Evolutionary conservation across 148 eudicot species (phyloP), one percentile per base, ranked within the genome.

Genomic region (Nepenthes gracilis): DNA sequence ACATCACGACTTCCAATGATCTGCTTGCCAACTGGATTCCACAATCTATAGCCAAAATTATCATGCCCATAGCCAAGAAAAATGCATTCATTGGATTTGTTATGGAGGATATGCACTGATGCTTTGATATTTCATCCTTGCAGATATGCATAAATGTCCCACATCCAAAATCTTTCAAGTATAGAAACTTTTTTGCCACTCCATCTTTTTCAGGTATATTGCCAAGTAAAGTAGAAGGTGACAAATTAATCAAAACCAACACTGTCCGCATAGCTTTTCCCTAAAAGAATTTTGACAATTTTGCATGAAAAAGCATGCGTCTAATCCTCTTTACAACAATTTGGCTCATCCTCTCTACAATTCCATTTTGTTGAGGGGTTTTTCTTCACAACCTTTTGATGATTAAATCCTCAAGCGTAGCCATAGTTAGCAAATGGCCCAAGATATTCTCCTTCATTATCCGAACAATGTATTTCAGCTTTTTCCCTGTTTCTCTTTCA

Each of bases 1-100:
- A 59, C 61, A 60, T 71, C 74, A 2, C 69, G 15, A 15, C 60
- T 71, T 43, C 60, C 7, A 0, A 64, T 8, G 10, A 64, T 5
- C n/a, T 59, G 64, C 43, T 60, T 65, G 1, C 13, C 5, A 12
- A 59, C 54, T 13, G 49, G 69, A 43, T 64, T 55, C 52, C 35
- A 71, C 1, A 71, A 33, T 36, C 34, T 53, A 5, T 71, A 59
- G 12, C 68, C 68, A 57, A 37, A 59, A 7, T 40, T 33, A 12
- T 59, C 62, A 59, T 59, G 6, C 1, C 49, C 49, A 59, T 37
- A 40, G 1, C 62, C 62, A 2, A 59, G 35, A 23, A 38, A 59
- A 23, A 59, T 59, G 12, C 62, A 59, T 43, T 59, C 2, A 14
- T 43, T 38, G 1, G 49, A 38, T 12, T 2, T 59, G 7, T 40